Evolutionary conservation across 2,329 filamentous ascomycete genomes (phyloP), one percentile per base, ranked within the genome.

Genomic region (Didymella sp.): DNA sequence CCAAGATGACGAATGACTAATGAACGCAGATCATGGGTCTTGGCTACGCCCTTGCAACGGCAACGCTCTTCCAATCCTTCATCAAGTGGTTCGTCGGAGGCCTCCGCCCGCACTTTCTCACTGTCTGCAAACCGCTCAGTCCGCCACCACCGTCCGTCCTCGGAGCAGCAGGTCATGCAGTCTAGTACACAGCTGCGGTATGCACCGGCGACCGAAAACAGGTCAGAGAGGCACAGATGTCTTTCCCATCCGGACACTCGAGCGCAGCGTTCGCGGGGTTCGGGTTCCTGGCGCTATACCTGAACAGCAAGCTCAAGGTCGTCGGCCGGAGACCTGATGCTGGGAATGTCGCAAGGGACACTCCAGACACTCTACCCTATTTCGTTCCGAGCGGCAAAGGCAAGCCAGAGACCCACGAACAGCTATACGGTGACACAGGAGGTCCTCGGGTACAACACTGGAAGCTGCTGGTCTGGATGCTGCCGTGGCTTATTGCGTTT

Each of bases 401-500:
- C n/a, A 24, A 19, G 19, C 11, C 2, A 1, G 37, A 42, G 33
- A 6, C 9, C 6, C 11, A 7, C 13, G 31, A n/a, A 17, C 9
- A 15, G 6, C 28, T 8, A 9, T 3, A 8, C 12, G 28, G 11
- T 12, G 28, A 8, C 3, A 3, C 28, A 30, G 11, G 6, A 12
- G 6, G 12, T 30, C 3, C 7, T 3, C 28, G 28, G 6, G 12
- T 22, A 22, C 19, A 4, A 4, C 85, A 89, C 80, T 91, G 88
- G 88, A 90, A 90, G 75, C 71, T 90, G 9, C 76, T 88, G 11
- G 79, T 81, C 7, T 80, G 85, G 24, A 86, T 85, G 56, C 78
- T 82, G 0, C 89, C 89, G 0, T 76, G 90, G 25, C 80, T 90
- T 0, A 83, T 85, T 1, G 88, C 88, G 0, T 77, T 79, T 0